These are phyloP conservation scores for Eucalyptus coolabah DNA, from an alignment of 345 rosid genomes.

Conservation along the genomic window DNA sequence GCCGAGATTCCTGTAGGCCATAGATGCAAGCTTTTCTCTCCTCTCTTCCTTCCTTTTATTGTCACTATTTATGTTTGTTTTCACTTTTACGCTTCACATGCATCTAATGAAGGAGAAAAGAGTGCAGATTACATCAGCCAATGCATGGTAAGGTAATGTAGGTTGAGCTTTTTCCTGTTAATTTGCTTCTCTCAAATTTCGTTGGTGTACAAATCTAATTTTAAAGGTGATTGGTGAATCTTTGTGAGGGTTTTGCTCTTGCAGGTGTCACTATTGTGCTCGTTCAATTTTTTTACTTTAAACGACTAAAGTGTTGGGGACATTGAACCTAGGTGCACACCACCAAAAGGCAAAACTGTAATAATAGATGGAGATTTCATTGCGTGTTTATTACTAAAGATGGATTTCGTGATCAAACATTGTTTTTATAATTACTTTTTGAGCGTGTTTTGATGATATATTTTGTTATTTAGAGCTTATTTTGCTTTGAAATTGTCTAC, in stretches of 20 bases:
- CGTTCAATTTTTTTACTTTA: rapidly evolving
- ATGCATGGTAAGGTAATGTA: not conserved
- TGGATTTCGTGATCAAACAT: rapidly evolving
- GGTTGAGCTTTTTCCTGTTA: not conserved
- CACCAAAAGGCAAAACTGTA: too few species aligned
- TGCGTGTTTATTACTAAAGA: too few species aligned
- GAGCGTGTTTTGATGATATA: too few species aligned
- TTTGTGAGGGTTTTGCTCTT: too few species aligned
- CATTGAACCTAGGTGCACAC: too few species aligned
- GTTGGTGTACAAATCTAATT: too few species aligned
- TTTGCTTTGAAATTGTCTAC: rapidly evolving
- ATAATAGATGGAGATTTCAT: too few species aligned
- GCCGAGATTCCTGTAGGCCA: rapidly evolving
- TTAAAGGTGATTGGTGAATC: too few species aligned
- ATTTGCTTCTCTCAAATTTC: rapidly evolving
- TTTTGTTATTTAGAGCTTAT: too few species aligned
- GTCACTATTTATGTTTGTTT: not conserved
- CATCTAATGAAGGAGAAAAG: not conserved
- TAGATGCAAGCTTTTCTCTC: not conserved
- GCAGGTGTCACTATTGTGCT: rapidly evolving
- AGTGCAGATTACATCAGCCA: not conserved
- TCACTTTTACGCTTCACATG: not conserved
- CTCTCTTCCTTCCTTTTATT: not conserved
- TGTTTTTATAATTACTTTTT: too few species aligned
- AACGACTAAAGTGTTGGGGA: rapidly evolving